Evolutionary conservation across 2,329 filamentous ascomycete genomes (phyloP), one percentile per base, ranked within the genome.

Genomic region (Xylaria sp.): DNA sequence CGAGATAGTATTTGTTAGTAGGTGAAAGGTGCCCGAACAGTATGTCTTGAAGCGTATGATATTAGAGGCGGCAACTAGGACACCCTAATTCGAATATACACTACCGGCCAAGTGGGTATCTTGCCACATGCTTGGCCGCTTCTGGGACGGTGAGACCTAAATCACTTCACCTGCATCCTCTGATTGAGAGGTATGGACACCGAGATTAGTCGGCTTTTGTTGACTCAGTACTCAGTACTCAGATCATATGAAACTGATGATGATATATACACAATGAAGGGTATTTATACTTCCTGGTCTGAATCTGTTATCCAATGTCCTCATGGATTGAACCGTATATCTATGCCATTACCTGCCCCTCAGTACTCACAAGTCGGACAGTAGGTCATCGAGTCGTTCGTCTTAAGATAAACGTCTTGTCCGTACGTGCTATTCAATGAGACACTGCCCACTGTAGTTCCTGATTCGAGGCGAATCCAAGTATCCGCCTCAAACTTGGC

Each of bases 401-500:
- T 84, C 3, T 76, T 74, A 0, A 84, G 81, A 75, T 91, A 91
- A 34, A 71, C 67, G 76, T 91, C 89, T 3, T 75, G 72, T 1
- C 89, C 88, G 70, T 86, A 91, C 0, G 89, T 91, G 1, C 81
- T 78, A 73, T 91, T 91, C 59, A 92, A 77, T 3, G 79, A 81
- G 3, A 91, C 85, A 1, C 73, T 77, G 0, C 86, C 87, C 0
- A 87, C 84, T 0, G 85, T 76, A 0, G 79, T 81, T 0, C 87
- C 87, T 55, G 85, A 83, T 74, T 91, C 89, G 37, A 91, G 80
- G 1, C 88, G 82, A 46, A 90, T 87, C 84, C 88, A 91, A 0
- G 88, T 90, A 41, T 89, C 83, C 0, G 88, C 78, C 46, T 83
- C 82, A 23, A 80, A 72, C 52, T 73, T 65, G 6, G 74, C 73